Evolutionary conservation across 1,284 basidiomycete species (phyloP), one percentile per base, ranked within the genome.

Genomic region (Cystobasidium slooffiae): DNA sequence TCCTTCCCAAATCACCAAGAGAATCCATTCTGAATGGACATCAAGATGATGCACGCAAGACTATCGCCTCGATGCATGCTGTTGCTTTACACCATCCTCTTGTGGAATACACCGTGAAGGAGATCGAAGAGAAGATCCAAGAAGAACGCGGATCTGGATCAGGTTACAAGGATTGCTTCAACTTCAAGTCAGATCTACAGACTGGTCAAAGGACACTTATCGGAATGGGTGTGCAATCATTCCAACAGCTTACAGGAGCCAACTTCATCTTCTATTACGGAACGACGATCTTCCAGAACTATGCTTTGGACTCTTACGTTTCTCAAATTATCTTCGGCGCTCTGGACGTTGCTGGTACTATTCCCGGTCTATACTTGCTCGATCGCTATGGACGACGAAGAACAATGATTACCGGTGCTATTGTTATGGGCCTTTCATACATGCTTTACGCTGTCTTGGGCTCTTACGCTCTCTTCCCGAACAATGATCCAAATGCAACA

Each of bases 101-200:
- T 6, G 90, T 91, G 0, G 82, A 86, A 18, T 88, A 89, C 74
- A 83, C 84, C n/a, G 83, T 91, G 12, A 86, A 86, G 43, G 91
- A 93, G 78, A 86, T 93, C 66, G 85, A 89, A 77, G 87, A 86
- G 74, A 89, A 85, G 66, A 90, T 92, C 80, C 84, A 83, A 16
- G 80, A 79, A 55, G 82, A 83, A 77, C 80, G 80, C 70, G 75
- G 89, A 75, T 90, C 89, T 31, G 91, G 91, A 10, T 89, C 74
- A 90, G 80, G 90, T 89, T 10, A 89, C 88, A 0, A 92, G 90
- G 91, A 92, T 81, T 91, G 90, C 81, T 92, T 92, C 85, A 89
- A 88, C 55, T 75, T 75, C 51, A 69, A 59, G 43, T 52, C 31
- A 18, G 53, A 65, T 4, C 90, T 91, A 78, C 83, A 85, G 78